A percentile compares a stretch with the other conserved stretches of the same genome.
Evolutionary conservation across 2,329 filamentous ascomycete species (phyloP).

Genomic region (Gnomoniopsis sp.): DNA sequence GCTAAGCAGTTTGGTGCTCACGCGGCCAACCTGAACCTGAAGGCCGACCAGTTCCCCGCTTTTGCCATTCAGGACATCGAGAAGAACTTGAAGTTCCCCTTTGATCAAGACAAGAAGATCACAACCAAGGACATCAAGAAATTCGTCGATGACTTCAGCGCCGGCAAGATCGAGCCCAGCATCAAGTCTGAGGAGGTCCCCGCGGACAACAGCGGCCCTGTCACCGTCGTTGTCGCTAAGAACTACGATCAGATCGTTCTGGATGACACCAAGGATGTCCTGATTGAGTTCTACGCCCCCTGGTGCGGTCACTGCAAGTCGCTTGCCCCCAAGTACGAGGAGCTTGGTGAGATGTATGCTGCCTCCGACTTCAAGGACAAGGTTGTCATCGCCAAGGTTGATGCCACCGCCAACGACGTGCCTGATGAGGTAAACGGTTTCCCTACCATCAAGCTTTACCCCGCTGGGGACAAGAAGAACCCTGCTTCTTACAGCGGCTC

Average conservation of each 20-base stretch:
- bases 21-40: slow-evolving; percentile 94
- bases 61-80: slow-evolving; percentile 95
- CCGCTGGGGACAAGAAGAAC: slow-evolving; percentile 80
- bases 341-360: slow-evolving; percentile 76
- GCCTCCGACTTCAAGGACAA: slow-evolving; percentile 75
- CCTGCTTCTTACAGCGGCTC: slow-evolving; percentile 85
- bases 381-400: slow-evolving; percentile 94
- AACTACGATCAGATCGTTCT: slow-evolving; percentile 90
- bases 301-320: slow-evolving; percentile 99
- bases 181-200: slow-evolving; percentile 98
- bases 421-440: slow-evolving; percentile 96
- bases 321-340: slow-evolving; percentile 93
- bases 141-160: slow-evolving; percentile 82
- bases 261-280: slow-evolving; percentile 92
- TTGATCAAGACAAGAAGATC: slow-evolving; percentile 78
- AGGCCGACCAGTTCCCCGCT: slow-evolving; percentile 89
- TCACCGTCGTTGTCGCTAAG: slow-evolving; percentile 86
- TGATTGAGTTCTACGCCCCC: slow-evolving; percentile 97
- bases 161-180: slow-evolving; percentile 88
- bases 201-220: slow-evolving; percentile 86
- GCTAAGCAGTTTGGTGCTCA: slow-evolving; percentile 92
- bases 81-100: slow-evolving; percentile 98
- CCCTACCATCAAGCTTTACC: slow-evolving; percentile 98
- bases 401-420: slow-evolving; percentile 93
- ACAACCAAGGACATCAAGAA: slow-evolving; percentile 66